Evolutionary conservation across 1,284 basidiomycete genomes (phyloP).

Genomic region (Fomitopsis schrenkii): DNA sequence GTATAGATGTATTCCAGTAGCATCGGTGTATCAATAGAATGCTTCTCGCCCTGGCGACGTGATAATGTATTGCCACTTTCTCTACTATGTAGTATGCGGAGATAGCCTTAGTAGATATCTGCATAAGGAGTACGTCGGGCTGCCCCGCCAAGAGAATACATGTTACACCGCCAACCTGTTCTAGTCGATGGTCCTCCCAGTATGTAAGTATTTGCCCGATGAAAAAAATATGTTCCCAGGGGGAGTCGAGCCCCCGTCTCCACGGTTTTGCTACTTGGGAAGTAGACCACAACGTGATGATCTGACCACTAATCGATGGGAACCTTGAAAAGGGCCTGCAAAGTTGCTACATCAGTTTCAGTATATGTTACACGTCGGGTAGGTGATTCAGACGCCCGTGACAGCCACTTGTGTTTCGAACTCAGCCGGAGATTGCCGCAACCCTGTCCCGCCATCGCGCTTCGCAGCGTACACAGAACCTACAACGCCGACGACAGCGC

Average conservation of each 20-base stretch:
- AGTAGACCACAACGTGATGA: background rate
- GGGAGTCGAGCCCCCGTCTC: conserved; percentile 1
- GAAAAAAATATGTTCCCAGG: background rate
- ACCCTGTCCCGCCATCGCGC: background rate
- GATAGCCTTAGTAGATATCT: background rate
- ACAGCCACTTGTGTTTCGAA: background rate
- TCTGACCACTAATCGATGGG: conserved; percentile 3
- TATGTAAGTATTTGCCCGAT: background rate
- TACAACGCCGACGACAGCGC: background rate
- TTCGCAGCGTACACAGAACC: background rate
- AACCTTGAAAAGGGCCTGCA: background rate
- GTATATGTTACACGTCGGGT: background rate
- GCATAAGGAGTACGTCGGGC: background rate
- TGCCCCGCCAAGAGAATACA: too few relatives aligned
- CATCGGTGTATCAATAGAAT: too few relatives aligned
- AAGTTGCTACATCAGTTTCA: background rate
- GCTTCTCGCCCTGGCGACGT: too few relatives aligned
- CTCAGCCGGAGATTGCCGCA: background rate
- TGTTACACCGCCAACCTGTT: background rate
- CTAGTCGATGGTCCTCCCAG: too few relatives aligned
- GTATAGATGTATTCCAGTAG: background rate
- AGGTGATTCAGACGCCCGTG: background rate
- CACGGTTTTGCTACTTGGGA: background rate
- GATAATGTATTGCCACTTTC: too few relatives aligned
- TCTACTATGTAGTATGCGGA: too few relatives aligned